A percentile compares a stretch with the other conserved stretches of the same genome.
These are phyloP conservation scores for Citeromyces siamensis DNA, from an alignment of 1,139 yeast species.

Conservation along the genomic window DNA sequence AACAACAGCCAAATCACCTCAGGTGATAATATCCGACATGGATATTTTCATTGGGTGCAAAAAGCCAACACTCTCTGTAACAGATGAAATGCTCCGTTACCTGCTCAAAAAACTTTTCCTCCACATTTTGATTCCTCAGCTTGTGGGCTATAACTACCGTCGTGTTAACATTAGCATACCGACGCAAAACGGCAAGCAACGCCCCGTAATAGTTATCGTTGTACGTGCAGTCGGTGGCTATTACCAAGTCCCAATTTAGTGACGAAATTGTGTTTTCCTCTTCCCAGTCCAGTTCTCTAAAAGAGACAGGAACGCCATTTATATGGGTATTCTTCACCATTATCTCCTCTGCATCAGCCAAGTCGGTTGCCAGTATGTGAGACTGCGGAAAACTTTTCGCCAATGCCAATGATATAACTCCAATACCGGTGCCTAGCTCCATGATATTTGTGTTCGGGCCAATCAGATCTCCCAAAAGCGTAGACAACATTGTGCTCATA, in stretches of 20 bases:
- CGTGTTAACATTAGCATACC: conserved; percentile 10
- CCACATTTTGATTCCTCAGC: conserved; percentile 15
- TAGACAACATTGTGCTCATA: conserved; percentile 6
- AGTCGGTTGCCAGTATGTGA: conserved; percentile 14
- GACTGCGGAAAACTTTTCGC: conserved; percentile 9
- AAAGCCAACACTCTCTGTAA: conserved; percentile 7
- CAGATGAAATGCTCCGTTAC: conserved; percentile 8
- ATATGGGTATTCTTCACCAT: conserved; percentile 13
- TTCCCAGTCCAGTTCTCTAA: conserved; percentile 16
- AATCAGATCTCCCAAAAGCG: background rate
- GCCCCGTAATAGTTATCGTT: conserved; percentile 17
- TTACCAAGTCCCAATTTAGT: conserved; percentile 13
- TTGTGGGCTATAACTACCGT: conserved; percentile 14
- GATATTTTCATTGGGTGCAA: conserved; percentile 7
- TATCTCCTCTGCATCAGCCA: conserved; percentile 15
- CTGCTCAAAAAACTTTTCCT: conserved; percentile 13
- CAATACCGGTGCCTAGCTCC: conserved; percentile 18
- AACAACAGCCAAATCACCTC: too few species aligned
- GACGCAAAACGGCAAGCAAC: conserved; percentile 12
- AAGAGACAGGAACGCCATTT: conserved; percentile 8
- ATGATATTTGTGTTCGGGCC: conserved; percentile 8
- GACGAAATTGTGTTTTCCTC: conserved; percentile 6
- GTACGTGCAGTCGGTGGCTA: conserved; percentile 17
- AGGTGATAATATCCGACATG: conserved; percentile 5
- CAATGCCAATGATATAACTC: conserved; percentile 13